phyloP scores from a whole-genome alignment of 768 basidiomycete species.

The Suillus hirtellus region DNA sequence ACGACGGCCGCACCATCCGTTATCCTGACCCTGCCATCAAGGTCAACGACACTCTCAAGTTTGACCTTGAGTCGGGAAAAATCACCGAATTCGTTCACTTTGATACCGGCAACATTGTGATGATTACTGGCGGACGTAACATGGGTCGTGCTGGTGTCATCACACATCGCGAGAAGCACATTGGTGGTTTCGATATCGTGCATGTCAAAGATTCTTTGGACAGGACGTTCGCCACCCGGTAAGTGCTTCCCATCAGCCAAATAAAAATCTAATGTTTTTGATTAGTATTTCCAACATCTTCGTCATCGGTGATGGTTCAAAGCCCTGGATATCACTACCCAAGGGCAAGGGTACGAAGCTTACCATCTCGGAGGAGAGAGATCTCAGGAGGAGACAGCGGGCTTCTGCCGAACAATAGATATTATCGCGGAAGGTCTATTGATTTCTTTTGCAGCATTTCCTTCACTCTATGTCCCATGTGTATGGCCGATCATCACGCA shows the following conservation, averaged over 20 bases:
- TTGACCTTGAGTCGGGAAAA: constrained; percentile 93
- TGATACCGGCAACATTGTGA: constrained; percentile 95
- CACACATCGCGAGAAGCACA: constrained; percentile 94
- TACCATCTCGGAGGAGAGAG: constrained; percentile 95
- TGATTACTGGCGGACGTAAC: constrained; percentile 99
- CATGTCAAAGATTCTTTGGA: constrained; percentile 96
- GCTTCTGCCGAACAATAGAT: constrained; percentile 62
- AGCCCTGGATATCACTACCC: constrained; percentile 96
- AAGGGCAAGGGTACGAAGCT: constrained; percentile 98
- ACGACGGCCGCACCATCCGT: constrained; percentile 99
- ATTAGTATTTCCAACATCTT: constrained; percentile 93
- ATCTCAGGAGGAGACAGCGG: constrained; percentile 81
- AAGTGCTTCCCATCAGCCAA: constrained; percentile 28
- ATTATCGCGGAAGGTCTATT: constrained; percentile 14
- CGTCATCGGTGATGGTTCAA: constrained; percentile 92
- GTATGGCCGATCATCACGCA: constrained; percentile 19
- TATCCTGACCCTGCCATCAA: constrained; percentile 96
- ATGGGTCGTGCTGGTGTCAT: constrained; percentile 98
- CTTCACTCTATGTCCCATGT: constrained; percentile 15
- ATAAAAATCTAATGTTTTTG: background rate
- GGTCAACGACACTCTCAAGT: constrained; percentile 98
- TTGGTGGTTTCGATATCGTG: constrained; percentile 98
- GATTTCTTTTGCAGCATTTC: constrained; percentile 12
- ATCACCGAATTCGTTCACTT: constrained; percentile 93
- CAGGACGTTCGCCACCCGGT: constrained; percentile 97